Evolutionary conservation across 2,329 filamentous ascomycete genomes (phyloP), one percentile per base, ranked within the genome.

Genomic region (Cladosporium sp.): DNA sequence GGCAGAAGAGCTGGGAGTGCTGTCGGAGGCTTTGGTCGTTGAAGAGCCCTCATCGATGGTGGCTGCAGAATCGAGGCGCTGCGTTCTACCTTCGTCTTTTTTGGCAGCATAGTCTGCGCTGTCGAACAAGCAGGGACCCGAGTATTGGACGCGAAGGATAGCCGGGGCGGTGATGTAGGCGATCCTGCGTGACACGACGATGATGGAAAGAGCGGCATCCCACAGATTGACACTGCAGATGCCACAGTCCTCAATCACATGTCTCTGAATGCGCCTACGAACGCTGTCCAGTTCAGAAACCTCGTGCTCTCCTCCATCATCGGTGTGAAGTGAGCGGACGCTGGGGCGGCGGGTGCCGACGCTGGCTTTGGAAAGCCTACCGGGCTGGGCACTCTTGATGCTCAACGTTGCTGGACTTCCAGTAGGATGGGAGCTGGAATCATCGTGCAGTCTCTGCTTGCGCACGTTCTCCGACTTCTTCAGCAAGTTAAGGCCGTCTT

Each of bases 191-290:
- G 68, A 61, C 3, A 58, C 52, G 11, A 55, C 54, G 12, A 70
- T 59, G 32, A 68, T 56, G 40, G 56, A 57, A 4, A 73, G 53
- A 5, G 66, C 64, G 27, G 65, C 60, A 12, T 55, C 56, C 71
- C 71, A 74, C 4, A 74, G 59, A 34, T 71, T 64, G 12, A 68
- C 65, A 29, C 60, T 62, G 15, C 54, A 47, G 13, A 58, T 58
- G 18, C 66, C 65, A 27, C 58, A 39, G 9, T 65, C 56, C 27
- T 65, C 64, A 37, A 74, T 67, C 37, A 64, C 61, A 13, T 64
- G 63, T 13, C 70, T 65, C 58, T 73, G 69, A 13, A 73, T 61
- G 49, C 66, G 69, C 54, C 64, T 71, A n/a, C 70, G 62, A 6
- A 62, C 57, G 52, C 65, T 64, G 13, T 70, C 65, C 9, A 72